Evolutionary conservation across 805 yeast genomes (phyloP).

Genomic region (Starmerella khaoyaiensis): DNA sequence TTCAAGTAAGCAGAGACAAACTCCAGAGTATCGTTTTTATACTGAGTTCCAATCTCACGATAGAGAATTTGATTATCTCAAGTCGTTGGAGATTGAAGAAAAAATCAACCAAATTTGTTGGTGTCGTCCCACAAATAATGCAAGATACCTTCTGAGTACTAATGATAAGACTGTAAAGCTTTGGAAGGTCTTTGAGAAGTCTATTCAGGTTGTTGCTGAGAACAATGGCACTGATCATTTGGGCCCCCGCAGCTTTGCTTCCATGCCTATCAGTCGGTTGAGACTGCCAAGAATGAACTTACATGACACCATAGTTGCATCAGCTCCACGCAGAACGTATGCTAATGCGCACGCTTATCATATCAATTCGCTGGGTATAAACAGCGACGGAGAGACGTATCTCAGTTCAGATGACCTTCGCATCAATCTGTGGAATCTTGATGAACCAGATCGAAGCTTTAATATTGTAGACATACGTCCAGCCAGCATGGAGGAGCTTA

Average conservation of each 20-base stretch:
- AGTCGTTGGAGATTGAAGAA: slow-evolving; percentile 93
- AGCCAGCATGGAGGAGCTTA: slow-evolving; percentile 94
- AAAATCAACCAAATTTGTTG: slow-evolving; percentile 95
- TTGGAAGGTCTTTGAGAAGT: slow-evolving; percentile 91
- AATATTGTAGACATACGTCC: slow-evolving; percentile 98
- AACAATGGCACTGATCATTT: slow-evolving; percentile 55
- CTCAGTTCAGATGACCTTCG: slow-evolving; percentile 87
- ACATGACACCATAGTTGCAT: slow-evolving; percentile 90
- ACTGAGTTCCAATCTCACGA: slow-evolving; percentile 98
- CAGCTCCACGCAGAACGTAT: slow-evolving; percentile 82
- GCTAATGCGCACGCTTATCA: slow-evolving; percentile 97
- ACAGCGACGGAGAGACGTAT: slow-evolving; percentile 92
- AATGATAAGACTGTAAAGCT: slow-evolving; percentile 97
- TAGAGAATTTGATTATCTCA: slow-evolving; percentile 94
- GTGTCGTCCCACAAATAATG: slow-evolving; percentile 76
- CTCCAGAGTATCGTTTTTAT: slow-evolving; percentile 71
- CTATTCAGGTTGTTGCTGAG: slow-evolving; percentile 81
- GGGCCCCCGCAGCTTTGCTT: slow-evolving; percentile 21
- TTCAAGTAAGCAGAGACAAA: slow-evolving; percentile 6
- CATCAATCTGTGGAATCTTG: slow-evolving; percentile 89
- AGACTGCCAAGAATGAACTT: slow-evolving; percentile 79
- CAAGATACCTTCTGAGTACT: slow-evolving; percentile 81
- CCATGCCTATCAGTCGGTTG: slow-evolving; percentile 32
- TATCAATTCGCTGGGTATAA: slow-evolving; percentile 87
- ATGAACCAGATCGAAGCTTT: slow-evolving; percentile 86